Base-by-base conservation (phyloP, 345 rosid genomes). In the Orychophragmus violaceus region DNA sequence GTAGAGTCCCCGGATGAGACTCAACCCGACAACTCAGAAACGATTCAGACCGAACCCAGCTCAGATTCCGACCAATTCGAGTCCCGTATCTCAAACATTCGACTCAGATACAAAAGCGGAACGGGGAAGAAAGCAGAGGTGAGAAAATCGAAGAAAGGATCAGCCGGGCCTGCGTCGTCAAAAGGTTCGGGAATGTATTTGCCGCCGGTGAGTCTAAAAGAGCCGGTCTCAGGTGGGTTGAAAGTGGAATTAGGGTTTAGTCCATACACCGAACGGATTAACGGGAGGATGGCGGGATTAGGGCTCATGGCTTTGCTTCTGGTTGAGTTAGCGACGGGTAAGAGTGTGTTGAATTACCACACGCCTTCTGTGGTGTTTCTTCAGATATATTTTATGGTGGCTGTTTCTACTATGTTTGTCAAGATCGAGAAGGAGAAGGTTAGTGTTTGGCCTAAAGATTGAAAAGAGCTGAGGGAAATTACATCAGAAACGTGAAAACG, bases 291-390 rank as follows among this genome's bases (percentile, higher is more conserved):
- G 3, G 95, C 96, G 16, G 78, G 79, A 36, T 73, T 89, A n/a
- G 98, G 96, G 61, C 55, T 89, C 6, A 17, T 82, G 60, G 97
- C 95, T 18, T 59, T 92, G 76, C 28, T 92, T 61, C 66, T 88
- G 63, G 95, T 86, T 59, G 97, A 92, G 85, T 75, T 92, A 21
- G 97, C 88, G 33, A 86, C 98, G 45, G 98, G 97, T 49, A 86
- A 87, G 77, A 79, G 91, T 21, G 89, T 89, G 59, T 74, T 92
- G 44, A 78, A 77, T 54, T 89, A 86, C 67, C 97, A 92, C 66
- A 79, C 96, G 24, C 93, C 88, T 53, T 74, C 93, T 44, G 81
- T 86, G 30, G 81, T 93, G 58, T 71, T 87, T 10, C 67, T 81
- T 70, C 96, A 89, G 79, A 64, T 85, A 7, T 89, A 93, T 58